Evolutionary conservation across 2,329 filamentous ascomycete species (phyloP), one percentile per base, ranked within the genome.

Genomic region (Clonostachys rhizophaga): DNA sequence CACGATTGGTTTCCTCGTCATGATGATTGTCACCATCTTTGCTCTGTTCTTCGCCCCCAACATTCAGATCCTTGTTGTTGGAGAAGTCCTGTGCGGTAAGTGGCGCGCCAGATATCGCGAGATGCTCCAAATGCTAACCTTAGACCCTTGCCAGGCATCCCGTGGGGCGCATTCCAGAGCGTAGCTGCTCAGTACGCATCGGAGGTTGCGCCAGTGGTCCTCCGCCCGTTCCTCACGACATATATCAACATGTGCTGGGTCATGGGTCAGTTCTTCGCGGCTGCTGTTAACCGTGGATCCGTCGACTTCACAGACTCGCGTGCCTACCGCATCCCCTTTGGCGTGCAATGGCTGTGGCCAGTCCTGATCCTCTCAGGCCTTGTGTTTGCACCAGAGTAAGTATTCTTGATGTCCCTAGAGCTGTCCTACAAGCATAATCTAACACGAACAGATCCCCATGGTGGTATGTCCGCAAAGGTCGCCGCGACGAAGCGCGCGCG

Each of bases 221-320:
- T 81, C 3, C 65, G 77, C 5, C 70, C 72, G 0, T 78, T 78
- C 41, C 65, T 81, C 4, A 79, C 76, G 0, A 75, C 72, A 0
- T 79, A 75, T 46, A 74, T 76, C 55, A 81, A 81, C 51, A 68
- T 80, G 59, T 80, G 76, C 52, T 81, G 76, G 72, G 74, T 77
- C 4, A 73, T 79, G 43, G 78, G 78, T 1, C 76, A 81, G 50
- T 68, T 81, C 52, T 66, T 77, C 42, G 68, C 69, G 1, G 68
- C 71, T 1, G 73, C 70, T 0, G 72, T 79, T 12, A 69, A 74
- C 50, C 67, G 68, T 35, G 67, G 61, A 6, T 68, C 75, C 5
- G 57, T 71, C 9, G 50, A 56, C 18, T 59, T 65, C 2, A 51
- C 57, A 1, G 68, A 71, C 20, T 52, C 76, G 43, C 76, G 74